Evolutionary conservation across 768 basidiomycete genomes (phyloP).

Genomic region (Leucosporidium yakuticum): DNA sequence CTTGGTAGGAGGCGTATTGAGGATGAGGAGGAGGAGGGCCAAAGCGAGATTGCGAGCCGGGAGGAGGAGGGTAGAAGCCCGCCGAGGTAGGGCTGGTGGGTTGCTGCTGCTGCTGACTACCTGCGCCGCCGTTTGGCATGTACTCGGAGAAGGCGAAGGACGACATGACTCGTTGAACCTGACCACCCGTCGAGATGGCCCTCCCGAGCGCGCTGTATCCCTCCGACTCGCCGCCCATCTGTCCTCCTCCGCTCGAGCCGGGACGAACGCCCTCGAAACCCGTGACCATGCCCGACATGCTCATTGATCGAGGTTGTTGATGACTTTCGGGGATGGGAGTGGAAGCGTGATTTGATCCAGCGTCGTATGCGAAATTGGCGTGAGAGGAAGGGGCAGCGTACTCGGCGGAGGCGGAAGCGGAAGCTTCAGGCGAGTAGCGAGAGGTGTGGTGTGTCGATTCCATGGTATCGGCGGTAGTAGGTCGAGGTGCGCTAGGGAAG

Average conservation of each 20-base stretch:
- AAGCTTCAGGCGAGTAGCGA: neutral
- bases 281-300: neutral
- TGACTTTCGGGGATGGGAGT: neutral
- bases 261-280: neutral
- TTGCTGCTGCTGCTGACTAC: neutral
- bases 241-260: neutral
- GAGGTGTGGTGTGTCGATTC: neutral
- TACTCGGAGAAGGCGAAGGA: constrained; percentile 4
- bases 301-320: neutral
- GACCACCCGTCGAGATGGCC: neutral
- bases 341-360: neutral
- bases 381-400: neutral
- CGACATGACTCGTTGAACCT: neutral
- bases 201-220: constrained; percentile 8
- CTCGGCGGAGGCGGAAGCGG: neutral
- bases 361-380: too few species aligned
- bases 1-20: neutral
- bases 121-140: neutral
- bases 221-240: neutral
- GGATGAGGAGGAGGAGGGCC: neutral
- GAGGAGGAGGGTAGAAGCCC: neutral
- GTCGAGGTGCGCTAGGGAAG: neutral
- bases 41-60: neutral
- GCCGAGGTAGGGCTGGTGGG: too few species aligned
- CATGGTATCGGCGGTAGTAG: neutral